A percentile compares a stretch with the other conserved stretches of the same genome.
phyloP scores from a whole-genome alignment of 1,139 yeast species.

The Suhomyces chickasaworum region DNA sequence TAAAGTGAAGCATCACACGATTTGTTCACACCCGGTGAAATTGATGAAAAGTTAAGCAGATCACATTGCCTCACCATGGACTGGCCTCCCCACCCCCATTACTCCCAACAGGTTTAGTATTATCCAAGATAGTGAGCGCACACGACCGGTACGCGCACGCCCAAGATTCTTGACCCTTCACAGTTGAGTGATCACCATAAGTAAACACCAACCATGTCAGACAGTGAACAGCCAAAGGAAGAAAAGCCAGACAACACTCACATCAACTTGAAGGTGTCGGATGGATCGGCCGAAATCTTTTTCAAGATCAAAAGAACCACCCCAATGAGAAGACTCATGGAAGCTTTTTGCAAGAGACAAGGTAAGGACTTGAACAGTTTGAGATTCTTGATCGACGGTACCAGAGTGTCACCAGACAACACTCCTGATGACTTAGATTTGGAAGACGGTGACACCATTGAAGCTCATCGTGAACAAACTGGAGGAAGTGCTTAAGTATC shows the following conservation, averaged over 20 bases:
- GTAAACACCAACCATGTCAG: conserved; percentile 29
- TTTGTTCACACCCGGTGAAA: too few species aligned
- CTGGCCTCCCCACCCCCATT: too few species aligned
- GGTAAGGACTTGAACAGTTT: conserved; percentile 83
- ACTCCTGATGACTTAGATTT: conserved; percentile 92
- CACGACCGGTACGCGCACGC: conserved; percentile 8
- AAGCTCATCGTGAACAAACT: conserved; percentile 96
- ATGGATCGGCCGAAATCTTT: conserved; percentile 89
- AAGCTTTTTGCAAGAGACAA: conserved; percentile 96
- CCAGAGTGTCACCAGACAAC: conserved; percentile 81
- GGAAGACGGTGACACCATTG: conserved; percentile 95
- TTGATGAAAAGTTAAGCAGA: too few species aligned
- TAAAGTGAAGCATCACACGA: neutral
- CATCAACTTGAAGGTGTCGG: conserved; percentile 91
- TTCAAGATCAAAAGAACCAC: conserved; percentile 95
- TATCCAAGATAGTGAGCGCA: too few species aligned
- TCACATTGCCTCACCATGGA: too few species aligned
- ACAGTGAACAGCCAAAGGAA: conserved; percentile 51
- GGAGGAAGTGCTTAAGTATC: conserved; percentile 45
- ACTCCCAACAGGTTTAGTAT: too few species aligned
- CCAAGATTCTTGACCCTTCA: neutral
- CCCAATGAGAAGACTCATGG: conserved; percentile 92
- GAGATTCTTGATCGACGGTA: conserved; percentile 92
- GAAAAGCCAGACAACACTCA: conserved; percentile 72
- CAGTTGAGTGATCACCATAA: conserved; percentile 1